Conservation (phyloP, 106 monocot genomes). For the Allium fistulosum region DNA sequence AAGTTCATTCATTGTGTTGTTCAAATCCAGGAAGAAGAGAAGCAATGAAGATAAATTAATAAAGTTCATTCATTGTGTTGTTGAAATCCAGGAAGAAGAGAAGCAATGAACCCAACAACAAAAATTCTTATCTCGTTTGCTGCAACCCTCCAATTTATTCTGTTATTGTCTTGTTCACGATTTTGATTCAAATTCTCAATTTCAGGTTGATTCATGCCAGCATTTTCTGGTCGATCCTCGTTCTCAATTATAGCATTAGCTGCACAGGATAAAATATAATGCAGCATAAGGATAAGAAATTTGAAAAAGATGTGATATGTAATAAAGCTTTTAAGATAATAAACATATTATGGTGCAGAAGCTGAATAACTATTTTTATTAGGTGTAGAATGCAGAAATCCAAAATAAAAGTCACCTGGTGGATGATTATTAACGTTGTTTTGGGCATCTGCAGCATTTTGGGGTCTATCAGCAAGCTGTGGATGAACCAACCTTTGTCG, state of each 20-base stretch:
- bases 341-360: not conserved
- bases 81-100: constrained; percentile 66
- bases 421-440: constrained; percentile 28
- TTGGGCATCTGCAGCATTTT: constrained; percentile 8
- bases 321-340: not conserved
- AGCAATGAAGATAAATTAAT: not conserved
- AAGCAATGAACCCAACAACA: constrained; percentile 56
- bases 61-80: constrained; percentile 43
- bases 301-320: not conserved
- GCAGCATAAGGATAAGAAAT: not conserved
- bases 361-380: not conserved
- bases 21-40: too few relatives aligned
- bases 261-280: constrained; percentile 25
- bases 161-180: constrained; percentile 17
- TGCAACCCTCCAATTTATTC: constrained; percentile 32
- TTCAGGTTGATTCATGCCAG: constrained; percentile 17
- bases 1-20: too few relatives aligned
- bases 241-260: constrained; percentile 29
- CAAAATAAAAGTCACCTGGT: constrained; percentile 21
- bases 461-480: constrained; percentile 18
- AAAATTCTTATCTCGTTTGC: constrained; percentile 60
- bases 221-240: constrained; percentile 25
- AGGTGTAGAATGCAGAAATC: not conserved
- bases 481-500: constrained; percentile 33
- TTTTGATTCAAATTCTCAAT: constrained; percentile 8